Evolutionary conservation across 441 rosid genomes (phyloP), one percentile per base, ranked within the genome.

Genomic region (Erodium moschatum): DNA sequence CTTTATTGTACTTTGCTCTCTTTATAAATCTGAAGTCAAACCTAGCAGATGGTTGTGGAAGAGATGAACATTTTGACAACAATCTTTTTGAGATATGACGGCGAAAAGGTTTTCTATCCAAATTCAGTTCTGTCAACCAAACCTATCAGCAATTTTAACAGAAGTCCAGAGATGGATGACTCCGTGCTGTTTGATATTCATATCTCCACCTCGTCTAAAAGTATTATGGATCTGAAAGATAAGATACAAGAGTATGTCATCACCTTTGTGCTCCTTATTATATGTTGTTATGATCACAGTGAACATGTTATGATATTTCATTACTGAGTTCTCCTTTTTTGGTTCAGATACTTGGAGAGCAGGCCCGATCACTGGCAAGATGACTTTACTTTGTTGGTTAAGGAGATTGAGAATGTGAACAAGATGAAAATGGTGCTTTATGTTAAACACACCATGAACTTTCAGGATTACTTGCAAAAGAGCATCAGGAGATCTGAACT

Each of bases 61-160:
- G 83, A 83, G 72, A 73, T 83, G 81, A 81, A 81, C 69, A 79
- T 83, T 68, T 69, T 83, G 50, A 77, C 78, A 0, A 79, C 84
- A 6, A 40, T 81, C 9, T 79, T 81, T 67, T 24, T 83, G 80
- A 74, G 77, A 74, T 75, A 73, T 2, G 83, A 81, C 74, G 77
- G 77, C 11, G 84, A 79, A 76, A 83, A 77, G 71, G 79, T 83
- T 66, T 75, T 73, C 75, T 83, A 79, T 69, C 83, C 81, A 0
- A 83, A 83, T 69, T 78, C 84, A 18, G 74, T 74, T 72, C 75
- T 81, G 33, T 65, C 73, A 5, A 80, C 81, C 35, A 80, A 80
- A 63, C 81, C 81, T 12, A 76, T 81, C 67, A 67, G 80, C 78
- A 81, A 81, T 50, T 81, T 78, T 18, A 75, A 78, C 67, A 71